Evolutionary conservation across 1,284 basidiomycete genomes (phyloP).

Genomic region (Puccinia coronata): DNA sequence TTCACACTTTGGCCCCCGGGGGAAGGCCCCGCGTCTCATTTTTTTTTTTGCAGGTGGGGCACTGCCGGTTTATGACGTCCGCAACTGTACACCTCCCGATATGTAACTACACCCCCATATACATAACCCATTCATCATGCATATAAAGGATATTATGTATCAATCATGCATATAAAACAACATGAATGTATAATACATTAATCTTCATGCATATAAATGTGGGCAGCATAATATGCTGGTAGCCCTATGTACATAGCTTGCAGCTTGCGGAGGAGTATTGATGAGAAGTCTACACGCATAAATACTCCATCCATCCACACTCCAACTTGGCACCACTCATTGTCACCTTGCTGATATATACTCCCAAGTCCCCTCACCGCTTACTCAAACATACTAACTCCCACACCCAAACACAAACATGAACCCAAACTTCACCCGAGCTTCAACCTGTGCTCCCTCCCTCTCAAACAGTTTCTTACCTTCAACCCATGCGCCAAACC

Average conservation of each 20-base stretch:
- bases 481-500: constrained; percentile 22
- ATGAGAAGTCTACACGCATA: not conserved
- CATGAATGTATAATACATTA: not conserved
- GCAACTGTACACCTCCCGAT: no score
- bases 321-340: not conserved
- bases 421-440: constrained; percentile 18
- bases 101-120: no score
- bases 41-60: no score
- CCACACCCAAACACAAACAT: not conserved
- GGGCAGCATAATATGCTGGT: not conserved
- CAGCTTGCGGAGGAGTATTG: not conserved
- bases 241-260: not conserved
- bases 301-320: constrained; percentile 13
- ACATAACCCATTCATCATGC: constrained; percentile 1
- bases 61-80: no score
- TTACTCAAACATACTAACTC: not conserved
- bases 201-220: not conserved
- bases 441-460: constrained; percentile 24
- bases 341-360: not conserved
- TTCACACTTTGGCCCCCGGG: no score
- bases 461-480: not conserved
- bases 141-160: not conserved
- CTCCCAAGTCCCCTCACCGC: not conserved
- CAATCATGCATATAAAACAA: not conserved
- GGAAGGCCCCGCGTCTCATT: no score